Evolutionary conservation across 2,329 filamentous ascomycete species (phyloP).

Genomic region (Penicillium sp.): DNA sequence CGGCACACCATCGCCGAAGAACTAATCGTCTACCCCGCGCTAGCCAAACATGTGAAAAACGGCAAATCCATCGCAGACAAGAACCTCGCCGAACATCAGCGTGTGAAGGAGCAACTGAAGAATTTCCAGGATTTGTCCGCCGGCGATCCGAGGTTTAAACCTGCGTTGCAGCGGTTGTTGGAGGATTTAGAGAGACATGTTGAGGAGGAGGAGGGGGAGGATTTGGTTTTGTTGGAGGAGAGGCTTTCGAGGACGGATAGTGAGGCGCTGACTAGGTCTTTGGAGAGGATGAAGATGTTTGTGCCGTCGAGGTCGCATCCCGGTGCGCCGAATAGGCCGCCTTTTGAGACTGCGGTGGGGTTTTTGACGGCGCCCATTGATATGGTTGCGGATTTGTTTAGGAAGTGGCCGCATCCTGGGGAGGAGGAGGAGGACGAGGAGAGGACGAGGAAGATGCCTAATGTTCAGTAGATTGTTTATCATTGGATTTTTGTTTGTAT

Average conservation of each 20-base stretch:
- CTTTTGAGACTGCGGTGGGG: conserved; percentile 62
- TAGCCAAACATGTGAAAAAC: conserved; percentile 56
- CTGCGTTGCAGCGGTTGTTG: conserved; percentile 54
- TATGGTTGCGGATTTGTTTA: conserved; percentile 60
- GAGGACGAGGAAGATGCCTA: background rate
- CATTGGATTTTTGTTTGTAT: background rate
- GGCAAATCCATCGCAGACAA: conserved; percentile 56
- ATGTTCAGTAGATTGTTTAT: background rate
- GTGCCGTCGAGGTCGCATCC: conserved; percentile 61
- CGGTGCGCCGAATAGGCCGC: conserved; percentile 57
- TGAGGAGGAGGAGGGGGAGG: conserved; percentile 57
- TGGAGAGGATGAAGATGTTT: conserved; percentile 61
- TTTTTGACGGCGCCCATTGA: conserved; percentile 64
- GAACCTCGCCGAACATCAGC: conserved; percentile 59
- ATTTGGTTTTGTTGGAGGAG: conserved; percentile 57
- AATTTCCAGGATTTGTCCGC: conserved; percentile 56
- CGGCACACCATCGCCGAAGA: conserved; percentile 60
- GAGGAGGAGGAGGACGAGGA: conserved; percentile 8
- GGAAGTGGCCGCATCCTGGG: conserved; percentile 56
- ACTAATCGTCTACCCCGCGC: conserved; percentile 60
- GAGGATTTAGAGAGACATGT: conserved; percentile 54
- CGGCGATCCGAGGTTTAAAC: conserved; percentile 49
- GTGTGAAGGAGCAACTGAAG: conserved; percentile 59
- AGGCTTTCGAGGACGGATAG: conserved; percentile 46
- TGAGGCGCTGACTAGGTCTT: conserved; percentile 50